Evolutionary conservation across 495 filamentous ascomycete genomes (phyloP).

Genomic region (Penicillium riverlandense): DNA sequence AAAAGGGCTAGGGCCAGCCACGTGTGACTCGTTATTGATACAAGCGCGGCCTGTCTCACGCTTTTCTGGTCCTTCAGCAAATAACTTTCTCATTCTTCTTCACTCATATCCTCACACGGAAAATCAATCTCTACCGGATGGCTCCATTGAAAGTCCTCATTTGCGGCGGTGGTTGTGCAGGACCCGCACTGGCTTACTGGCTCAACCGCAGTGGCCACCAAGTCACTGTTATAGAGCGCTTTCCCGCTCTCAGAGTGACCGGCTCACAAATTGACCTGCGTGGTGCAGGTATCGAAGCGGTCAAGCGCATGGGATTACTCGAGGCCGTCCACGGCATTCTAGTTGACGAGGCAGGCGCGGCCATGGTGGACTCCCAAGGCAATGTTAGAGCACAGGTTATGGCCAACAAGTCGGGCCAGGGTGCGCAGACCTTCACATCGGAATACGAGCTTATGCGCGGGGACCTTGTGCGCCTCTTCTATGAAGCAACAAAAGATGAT

Average conservation of each 20-base stretch:
- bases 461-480: constrained; percentile 30
- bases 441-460: constrained; percentile 43
- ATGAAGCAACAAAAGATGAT: constrained; percentile 27
- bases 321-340: constrained; percentile 19
- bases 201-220: constrained; percentile 23
- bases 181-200: constrained; percentile 30
- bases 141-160: constrained; percentile 32
- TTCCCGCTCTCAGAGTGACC: constrained; percentile 18
- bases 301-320: constrained; percentile 34
- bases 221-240: constrained; percentile 37
- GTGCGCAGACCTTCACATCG: constrained; percentile 25
- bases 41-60: too few species aligned
- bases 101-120: too few species aligned
- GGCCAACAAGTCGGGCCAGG: constrained; percentile 27
- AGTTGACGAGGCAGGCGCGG: constrained; percentile 28
- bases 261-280: constrained; percentile 38
- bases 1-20: too few species aligned
- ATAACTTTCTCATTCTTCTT: too few species aligned
- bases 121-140: neutral
- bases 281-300: constrained; percentile 25
- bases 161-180: constrained; percentile 29
- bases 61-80: too few species aligned
- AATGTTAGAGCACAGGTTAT: constrained; percentile 15
- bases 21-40: too few species aligned
- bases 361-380: constrained; percentile 24